Evolutionary conservation across 345 rosid species (phyloP), one percentile per base, ranked within the genome.

Genomic region (Murraya koenigii): DNA sequence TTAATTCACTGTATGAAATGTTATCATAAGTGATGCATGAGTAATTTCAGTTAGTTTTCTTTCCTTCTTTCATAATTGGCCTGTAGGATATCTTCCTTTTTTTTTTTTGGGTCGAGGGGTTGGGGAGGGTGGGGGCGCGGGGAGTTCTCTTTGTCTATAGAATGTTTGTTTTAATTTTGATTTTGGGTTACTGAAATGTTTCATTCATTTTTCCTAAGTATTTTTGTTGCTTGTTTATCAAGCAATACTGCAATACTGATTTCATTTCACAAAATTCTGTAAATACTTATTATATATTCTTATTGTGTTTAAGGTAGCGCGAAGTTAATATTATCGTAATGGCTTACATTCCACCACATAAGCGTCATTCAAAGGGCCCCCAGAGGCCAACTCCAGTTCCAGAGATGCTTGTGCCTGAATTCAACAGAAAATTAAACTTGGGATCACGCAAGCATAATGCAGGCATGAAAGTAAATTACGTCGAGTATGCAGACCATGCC

Each of bases 311-410:
- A 38, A 22, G 36, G 20, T 20, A 30, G 10, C 28, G 56, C 19
- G 7, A 20, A 7, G 38, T 61, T 4, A 6, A 23, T 38, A 6
- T 58, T 2, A 9, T 17, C 15, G 22, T 56, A 55, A 81, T 81
- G 84, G 65, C 84, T 19, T 82, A 82, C 55, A 60, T 82, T 64
- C 84, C 84, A 26, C 82, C 84, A 33, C 83, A 84, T 68, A 84
- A 78, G 78, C 74, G 82, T 32, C 62, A 67, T 2, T 78, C 80
- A 17, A 78, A 69, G 61, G 81, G 1, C 36, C 7, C 44, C 2
- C 47, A 41, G 10, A 44, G 75, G 4, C 36, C 74, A 32, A 26
- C 77, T 36, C 80, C 59, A 32, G 26, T 60, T 54, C 82, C 79
- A 13, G 82, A 73, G 19, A 28, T 39, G 49, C 71, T 58, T 3